Base-by-base conservation (phyloP, 805 yeast species). In the Suhomyces emberorum region DNA sequence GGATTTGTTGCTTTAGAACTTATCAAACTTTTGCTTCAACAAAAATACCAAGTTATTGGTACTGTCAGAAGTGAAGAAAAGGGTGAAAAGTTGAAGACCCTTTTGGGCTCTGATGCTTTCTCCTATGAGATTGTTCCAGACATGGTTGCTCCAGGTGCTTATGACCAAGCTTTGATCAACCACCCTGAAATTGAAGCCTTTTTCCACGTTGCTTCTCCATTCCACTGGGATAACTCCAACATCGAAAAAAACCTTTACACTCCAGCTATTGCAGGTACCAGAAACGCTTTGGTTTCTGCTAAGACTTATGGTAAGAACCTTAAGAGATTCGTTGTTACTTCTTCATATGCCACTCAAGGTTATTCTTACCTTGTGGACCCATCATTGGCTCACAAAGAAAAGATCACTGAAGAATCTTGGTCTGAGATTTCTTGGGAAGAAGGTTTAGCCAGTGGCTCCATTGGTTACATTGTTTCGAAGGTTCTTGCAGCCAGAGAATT, bases 401-500 rank as follows among this genome's bases (percentile, higher is more conserved):
- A 60, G 12, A 11, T 63, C 42, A 65, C 65, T 21, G 81, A 76
- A 46, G 59, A 61, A 11, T 57, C 67, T 20, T 76, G 82, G 77
- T 77, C 78, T 41, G 74, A 72, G 28, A 61, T 74, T 19, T 65
- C 76, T 11, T 70, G 73, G 68, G 76, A 73, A 34, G 68, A 69
- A 39, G 63, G 70, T 8, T 66, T 69, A 35, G 44, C 39, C 15
- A 67, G 71, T 44, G 57, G 66, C 2, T 45, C 52, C 14, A 40
- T 41, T 29, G 83, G 79, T 2, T 78, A 79, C 54, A 46, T 70
- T 37, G 85, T 76, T 3, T 76, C 83, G n/a, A 78, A 78, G 55
- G 76, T 72, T 26, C 69, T 72, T 41, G 83, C 84, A 12, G 87
- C 81, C 51, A 56, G 60, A 33, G 70, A 76, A 1, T 83, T 83